Evolutionary conservation across 2,329 filamentous ascomycete genomes (phyloP), one percentile per base, ranked within the genome.

Genomic region (Colletotrichum agaves): DNA sequence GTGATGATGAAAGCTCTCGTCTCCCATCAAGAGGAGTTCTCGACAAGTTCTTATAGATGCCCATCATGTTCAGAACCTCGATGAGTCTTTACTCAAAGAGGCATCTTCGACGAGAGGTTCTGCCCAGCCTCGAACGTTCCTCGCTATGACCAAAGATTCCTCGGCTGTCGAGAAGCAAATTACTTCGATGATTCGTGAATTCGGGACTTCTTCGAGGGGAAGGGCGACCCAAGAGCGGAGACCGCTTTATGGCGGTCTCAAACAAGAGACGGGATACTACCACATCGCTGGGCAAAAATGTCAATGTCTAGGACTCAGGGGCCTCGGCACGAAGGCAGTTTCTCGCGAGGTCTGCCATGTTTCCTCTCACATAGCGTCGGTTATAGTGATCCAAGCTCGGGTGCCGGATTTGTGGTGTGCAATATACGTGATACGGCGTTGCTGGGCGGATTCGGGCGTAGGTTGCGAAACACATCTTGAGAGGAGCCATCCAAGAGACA

Each of bases 61-160:
- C n/a, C 39, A 15, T 35, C 41, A 49, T 57, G 15, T 21, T 31
- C 21, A 37, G 19, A 27, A 15, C 21, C 23, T 49, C 50, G 56
- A 15, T 13, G 41, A 27, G 15, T 33, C 60, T 57, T 43, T 56
- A 31, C 60, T 56, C 33, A 63, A 63, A 63, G 19, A 63, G 60
- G 60, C 41, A 63, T 57, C 1, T 41, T 41, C 41, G 17, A 57
- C 60, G 60, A 57, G 53, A 55, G 11, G 5, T 61, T 44, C 59
- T 55, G 46, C 59, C 49, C 59, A 35, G 37, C 23, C 15, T 19
- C 35, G 8, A 6, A 23, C 33, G 19, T 60, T 37, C 56, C 56
- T 60, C 56, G 43, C 43, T 13, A 44, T 35, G 17, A 37, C 31
- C 41, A 47, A 21, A 23, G 15, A 61, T 44, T 44, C 59, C 59